Conservation (phyloP, 345 rosid genomes). For the Aquilaria malaccensis region DNA sequence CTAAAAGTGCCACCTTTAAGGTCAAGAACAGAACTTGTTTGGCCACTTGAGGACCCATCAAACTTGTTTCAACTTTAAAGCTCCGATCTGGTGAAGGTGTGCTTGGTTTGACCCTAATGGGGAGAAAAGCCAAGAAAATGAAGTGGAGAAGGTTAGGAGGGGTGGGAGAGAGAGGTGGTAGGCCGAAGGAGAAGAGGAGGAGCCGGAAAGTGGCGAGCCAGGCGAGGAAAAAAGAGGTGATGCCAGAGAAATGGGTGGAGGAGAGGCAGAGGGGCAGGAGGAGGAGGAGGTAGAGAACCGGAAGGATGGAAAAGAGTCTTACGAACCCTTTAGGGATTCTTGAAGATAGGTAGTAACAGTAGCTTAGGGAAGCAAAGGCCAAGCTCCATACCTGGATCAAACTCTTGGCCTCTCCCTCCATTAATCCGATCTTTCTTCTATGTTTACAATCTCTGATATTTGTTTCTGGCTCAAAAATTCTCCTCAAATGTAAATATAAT, state of each 20-base stretch:
- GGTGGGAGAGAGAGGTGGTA: slow-evolving; percentile 48
- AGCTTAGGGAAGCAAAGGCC: slow-evolving; percentile 29
- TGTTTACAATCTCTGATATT: too few relatives aligned
- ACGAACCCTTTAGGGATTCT: slow-evolving; percentile 30
- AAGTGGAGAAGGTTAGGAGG: slow-evolving; percentile 38
- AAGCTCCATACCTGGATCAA: slow-evolving; percentile 41
- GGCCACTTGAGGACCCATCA: too few relatives aligned
- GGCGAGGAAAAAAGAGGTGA: slow-evolving; percentile 33
- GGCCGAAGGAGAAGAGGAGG: slow-evolving; percentile 54
- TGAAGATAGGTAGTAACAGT: slow-evolving; percentile 41
- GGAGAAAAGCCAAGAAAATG: slow-evolving; percentile 51
- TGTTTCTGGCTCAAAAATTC: too few relatives aligned
- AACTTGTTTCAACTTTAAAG: too few relatives aligned
- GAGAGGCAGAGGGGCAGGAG: slow-evolving; percentile 42
- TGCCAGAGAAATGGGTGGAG: slow-evolving; percentile 22
- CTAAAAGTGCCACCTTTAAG: slow-evolving; percentile 27
- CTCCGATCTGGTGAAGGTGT: not conserved
- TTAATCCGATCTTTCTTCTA: not conserved
- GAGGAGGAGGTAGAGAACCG: slow-evolving; percentile 33
- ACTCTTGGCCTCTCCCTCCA: slow-evolving; percentile 21
- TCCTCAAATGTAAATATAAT: too few relatives aligned
- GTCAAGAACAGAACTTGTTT: slow-evolving; percentile 8
- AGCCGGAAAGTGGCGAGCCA: slow-evolving; percentile 68
- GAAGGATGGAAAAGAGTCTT: slow-evolving; percentile 49
- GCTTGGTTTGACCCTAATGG: slow-evolving; percentile 30